Evolutionary conservation across 108 stramenopile species (phyloP).

Genomic region (Conticribra weissflogii): DNA sequence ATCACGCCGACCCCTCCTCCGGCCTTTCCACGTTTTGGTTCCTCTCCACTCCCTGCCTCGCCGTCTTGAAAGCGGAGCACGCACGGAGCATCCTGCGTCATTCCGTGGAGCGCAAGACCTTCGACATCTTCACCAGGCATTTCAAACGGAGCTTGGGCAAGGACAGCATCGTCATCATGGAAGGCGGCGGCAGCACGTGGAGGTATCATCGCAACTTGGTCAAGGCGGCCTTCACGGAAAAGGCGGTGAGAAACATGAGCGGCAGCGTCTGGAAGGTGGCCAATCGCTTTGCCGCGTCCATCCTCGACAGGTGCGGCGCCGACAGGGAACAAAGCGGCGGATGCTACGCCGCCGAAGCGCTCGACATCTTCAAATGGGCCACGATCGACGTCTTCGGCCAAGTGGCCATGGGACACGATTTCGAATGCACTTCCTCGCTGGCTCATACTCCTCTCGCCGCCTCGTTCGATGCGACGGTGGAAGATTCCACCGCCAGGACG

Average conservation of each 20-base stretch:
- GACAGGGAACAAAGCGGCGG: neutral
- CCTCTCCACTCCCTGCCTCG: neutral
- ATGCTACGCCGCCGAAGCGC: neutral
- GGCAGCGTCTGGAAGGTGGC: constrained; percentile 4
- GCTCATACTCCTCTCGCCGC: neutral
- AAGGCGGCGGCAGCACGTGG: neutral
- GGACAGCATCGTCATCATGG: neutral
- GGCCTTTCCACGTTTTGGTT: constrained; percentile 1
- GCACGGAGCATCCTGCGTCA: neutral
- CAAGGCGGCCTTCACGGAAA: neutral
- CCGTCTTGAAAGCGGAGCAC: neutral
- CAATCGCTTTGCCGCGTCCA: neutral
- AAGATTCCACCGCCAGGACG: neutral
- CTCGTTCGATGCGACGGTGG: neutral
- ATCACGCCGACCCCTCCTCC: neutral
- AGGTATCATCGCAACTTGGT: constrained; percentile 2
- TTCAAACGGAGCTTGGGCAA: neutral
- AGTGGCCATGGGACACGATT: constrained; percentile 36
- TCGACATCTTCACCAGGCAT: neutral
- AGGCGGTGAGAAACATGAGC: neutral
- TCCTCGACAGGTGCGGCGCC: neutral
- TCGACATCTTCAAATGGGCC: constrained; percentile 2
- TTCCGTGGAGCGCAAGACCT: neutral
- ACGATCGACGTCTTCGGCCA: constrained; percentile 28
- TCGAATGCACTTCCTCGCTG: constrained; percentile 5